phyloP scores from a whole-genome alignment of 139 green algal genomes.

The Picochlorum sp. region DNA sequence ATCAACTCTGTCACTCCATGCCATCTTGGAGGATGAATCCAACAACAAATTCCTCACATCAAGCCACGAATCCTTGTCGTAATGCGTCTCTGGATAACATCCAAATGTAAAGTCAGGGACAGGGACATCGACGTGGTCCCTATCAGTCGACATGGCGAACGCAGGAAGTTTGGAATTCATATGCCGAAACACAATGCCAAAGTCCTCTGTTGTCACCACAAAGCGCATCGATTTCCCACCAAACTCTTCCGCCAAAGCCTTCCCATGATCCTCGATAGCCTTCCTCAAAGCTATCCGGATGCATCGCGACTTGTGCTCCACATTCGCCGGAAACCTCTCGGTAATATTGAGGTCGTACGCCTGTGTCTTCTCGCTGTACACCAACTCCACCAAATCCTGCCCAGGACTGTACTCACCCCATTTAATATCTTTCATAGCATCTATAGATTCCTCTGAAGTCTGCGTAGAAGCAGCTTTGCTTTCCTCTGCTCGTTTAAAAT shows the following conservation, averaged over 20 bases:
- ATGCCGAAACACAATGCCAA: conserved; percentile 11
- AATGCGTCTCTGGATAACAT: conserved; percentile 30
- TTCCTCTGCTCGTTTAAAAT: conserved; percentile 9
- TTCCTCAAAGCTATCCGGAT: conserved; percentile 8
- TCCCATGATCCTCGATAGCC: conserved; percentile 20
- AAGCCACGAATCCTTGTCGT: conserved; percentile 25
- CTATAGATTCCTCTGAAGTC: conserved; percentile 16
- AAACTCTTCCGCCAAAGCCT: conserved; percentile 12
- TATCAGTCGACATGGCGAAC: conserved; percentile 32
- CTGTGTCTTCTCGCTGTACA: conserved; percentile 2
- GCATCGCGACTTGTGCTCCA: not conserved
- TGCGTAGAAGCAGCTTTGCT: conserved; percentile 11
- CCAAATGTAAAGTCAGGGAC: conserved; percentile 32
- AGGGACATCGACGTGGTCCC: conserved; percentile 21
- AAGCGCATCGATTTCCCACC: conserved; percentile 10
- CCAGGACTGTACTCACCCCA: conserved; percentile 14
- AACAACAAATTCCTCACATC: conserved; percentile 17
- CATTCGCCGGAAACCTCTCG: conserved; percentile 4
- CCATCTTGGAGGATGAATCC: conserved; percentile 13
- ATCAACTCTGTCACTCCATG: conserved; percentile 18
- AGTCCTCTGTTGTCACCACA: conserved; percentile 30
- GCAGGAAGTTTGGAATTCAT: conserved; percentile 20
- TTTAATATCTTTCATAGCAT: conserved; percentile 2
- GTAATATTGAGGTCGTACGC: conserved; percentile 10
- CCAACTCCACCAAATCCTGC: conserved; percentile 5